phyloP scores from a whole-genome alignment of 306 rosid genomes.

The Acacia melanoxylon region DNA sequence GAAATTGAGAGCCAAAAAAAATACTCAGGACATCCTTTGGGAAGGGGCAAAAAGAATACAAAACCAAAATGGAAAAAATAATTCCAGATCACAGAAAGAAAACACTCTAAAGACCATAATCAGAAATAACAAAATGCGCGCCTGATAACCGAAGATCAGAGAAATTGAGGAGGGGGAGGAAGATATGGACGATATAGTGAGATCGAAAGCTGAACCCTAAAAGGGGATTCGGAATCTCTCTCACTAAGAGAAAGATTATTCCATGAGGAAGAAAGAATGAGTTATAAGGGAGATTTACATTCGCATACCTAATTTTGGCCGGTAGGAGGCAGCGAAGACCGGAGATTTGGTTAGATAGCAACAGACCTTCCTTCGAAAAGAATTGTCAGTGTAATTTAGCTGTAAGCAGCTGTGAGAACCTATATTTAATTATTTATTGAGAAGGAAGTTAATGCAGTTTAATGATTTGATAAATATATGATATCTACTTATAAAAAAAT shows the following conservation, averaged over 20 bases:
- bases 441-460: no score
- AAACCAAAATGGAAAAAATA: background rate
- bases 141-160: background rate
- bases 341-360: background rate
- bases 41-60: background rate
- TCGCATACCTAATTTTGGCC: background rate
- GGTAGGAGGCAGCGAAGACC: background rate
- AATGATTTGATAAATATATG: no score
- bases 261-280: background rate
- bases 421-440: no score
- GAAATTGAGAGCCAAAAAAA: background rate
- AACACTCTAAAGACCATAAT: background rate
- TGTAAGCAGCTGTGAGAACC: no score
- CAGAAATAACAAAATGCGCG: background rate
- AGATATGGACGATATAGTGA: background rate
- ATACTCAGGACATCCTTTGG: background rate
- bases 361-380: no score
- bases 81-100: background rate
- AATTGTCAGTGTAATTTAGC: no score
- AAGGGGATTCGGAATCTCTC: background rate
- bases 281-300: background rate
- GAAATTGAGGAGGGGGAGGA: background rate
- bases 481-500: no score
- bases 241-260: background rate
- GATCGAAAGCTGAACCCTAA: background rate